Conservation (phyloP, 805 yeast genomes). For the Saturnispora saitoi region DNA sequence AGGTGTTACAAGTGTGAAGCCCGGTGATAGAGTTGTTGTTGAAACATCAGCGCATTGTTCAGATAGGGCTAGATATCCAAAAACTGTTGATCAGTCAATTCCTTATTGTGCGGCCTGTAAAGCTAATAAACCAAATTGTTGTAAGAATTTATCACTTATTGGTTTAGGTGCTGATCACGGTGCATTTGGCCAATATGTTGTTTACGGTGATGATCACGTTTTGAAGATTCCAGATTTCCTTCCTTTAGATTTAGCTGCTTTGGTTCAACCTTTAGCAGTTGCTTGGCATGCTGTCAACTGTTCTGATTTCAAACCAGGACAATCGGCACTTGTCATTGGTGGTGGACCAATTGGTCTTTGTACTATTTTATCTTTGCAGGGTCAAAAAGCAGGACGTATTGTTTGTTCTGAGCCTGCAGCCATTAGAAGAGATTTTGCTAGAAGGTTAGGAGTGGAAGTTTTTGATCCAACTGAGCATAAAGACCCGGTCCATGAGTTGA, state of each 20-base stretch:
- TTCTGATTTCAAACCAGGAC: constrained; percentile 36
- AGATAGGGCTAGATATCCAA: constrained; percentile 28
- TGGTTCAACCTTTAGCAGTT: constrained; percentile 51
- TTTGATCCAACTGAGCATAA: constrained; percentile 42
- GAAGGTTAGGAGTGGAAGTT: constrained; percentile 37
- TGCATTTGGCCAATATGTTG: constrained; percentile 34
- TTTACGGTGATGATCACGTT: constrained; percentile 30
- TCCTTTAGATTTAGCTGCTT: constrained; percentile 35
- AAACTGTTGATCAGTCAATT: constrained; percentile 21
- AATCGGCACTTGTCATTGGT: constrained; percentile 44
- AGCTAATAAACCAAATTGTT: constrained; percentile 38
- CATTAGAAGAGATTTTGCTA: constrained; percentile 54
- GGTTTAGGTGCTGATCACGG: constrained; percentile 47
- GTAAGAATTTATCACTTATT: constrained; percentile 34
- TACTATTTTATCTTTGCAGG: constrained; percentile 44
- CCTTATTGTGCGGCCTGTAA: constrained; percentile 36
- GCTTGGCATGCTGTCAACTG: constrained; percentile 52
- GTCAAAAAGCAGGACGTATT: constrained; percentile 38
- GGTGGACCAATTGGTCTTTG: constrained; percentile 60
- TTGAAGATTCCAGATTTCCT: constrained; percentile 26
- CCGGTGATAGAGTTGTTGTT: constrained; percentile 53
- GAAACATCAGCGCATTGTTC: constrained; percentile 52
- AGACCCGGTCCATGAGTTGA: constrained; percentile 31
- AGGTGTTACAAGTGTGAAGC: constrained; percentile 33
- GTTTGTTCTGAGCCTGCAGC: constrained; percentile 54